Base-by-base conservation (phyloP, 2,329 filamentous ascomycete genomes). In the Cadophora sp. region DNA sequence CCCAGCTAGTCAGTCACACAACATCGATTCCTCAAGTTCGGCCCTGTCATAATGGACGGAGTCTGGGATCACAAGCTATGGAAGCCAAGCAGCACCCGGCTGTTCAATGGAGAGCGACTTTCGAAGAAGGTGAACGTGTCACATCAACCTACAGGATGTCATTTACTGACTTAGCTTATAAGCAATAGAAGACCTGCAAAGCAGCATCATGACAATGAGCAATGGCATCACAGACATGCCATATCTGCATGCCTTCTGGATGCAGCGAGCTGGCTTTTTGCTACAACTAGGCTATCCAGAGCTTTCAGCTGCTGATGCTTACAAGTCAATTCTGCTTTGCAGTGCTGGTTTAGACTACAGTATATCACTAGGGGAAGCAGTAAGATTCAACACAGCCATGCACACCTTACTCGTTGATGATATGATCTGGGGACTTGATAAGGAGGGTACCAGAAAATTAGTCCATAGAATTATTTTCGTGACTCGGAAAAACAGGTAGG, bases 271-370 rank as follows among this genome's bases (percentile, higher is more conserved):
- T 29, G 37, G 50, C n/a, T 22, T 29, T 4, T 53, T 69, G 27
- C 8, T 66, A 4, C 16, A 56, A 19, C n/a, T 71, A 3, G 64
- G 62, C 2, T 71, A 53, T 40, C 65, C 67, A 6, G 67, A 71
- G 37, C 67, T 71, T 3, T 64, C 61, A 1, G 67, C 67, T n/a
- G 22, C 50, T 5, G 67, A 69, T 67, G 64, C 69, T 27, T 69
- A 67, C 46, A 71, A 69, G 24, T 58, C 64, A 1, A 61, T 69
- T n/a, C 0, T 69, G 31, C 48, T 69, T 11, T 65, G 22, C n/a
- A 43, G 37, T 22, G 43, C 58, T 27, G 61, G 43, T 1, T 34
- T 69, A n/a, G 58, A 67, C 22, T 24, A 9, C 37, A 37, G 4
- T 16, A 37, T 40, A 5, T 7, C 53, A n/a, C 29, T 65, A 24